Conservation (phyloP, 371 early-diverging fungal species). For the Thermomucor indicae-seudaticae region DNA sequence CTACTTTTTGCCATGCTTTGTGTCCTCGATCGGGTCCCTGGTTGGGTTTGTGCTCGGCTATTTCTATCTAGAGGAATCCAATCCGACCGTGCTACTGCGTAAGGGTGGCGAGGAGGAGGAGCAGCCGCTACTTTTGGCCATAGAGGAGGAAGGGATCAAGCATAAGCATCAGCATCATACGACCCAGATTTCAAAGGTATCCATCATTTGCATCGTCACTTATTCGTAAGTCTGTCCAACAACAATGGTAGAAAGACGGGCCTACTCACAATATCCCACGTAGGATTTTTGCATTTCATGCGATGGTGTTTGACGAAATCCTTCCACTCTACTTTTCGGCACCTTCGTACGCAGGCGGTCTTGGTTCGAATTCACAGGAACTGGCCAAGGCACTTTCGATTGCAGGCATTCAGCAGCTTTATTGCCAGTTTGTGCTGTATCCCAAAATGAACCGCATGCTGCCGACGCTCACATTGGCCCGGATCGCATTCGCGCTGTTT, state of each 20-base stretch:
- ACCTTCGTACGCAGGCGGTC: conserved; percentile 46
- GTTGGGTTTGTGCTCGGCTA: conserved; percentile 66
- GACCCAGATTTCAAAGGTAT: conserved; percentile 13
- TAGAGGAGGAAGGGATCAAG: not conserved
- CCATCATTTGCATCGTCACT: conserved; percentile 30
- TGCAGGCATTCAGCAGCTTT: conserved; percentile 47
- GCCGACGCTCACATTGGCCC: conserved; percentile 30
- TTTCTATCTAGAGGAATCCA: conserved; percentile 76
- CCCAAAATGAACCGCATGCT: conserved; percentile 43
- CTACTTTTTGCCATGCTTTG: conserved; percentile 84
- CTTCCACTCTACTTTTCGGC: conserved; percentile 61
- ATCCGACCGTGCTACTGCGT: conserved; percentile 22
- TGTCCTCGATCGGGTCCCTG: conserved; percentile 61
- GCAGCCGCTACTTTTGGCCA: not conserved
- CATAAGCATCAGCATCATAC: no score
- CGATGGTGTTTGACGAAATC: conserved; percentile 74
- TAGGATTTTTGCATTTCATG: conserved; percentile 58
- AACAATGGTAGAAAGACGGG: not conserved
- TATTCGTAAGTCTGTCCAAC: conserved; percentile 35
- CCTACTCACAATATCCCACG: not conserved
- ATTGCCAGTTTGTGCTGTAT: conserved; percentile 51
- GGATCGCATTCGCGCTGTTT: conserved; percentile 33
- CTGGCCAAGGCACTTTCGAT: conserved; percentile 41
- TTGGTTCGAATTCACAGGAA: conserved; percentile 39
- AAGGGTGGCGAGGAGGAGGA: conserved; percentile 4